phyloP scores from a whole-genome alignment of 2,329 filamentous ascomycete species.

The Ophiosphaerella narmari region DNA sequence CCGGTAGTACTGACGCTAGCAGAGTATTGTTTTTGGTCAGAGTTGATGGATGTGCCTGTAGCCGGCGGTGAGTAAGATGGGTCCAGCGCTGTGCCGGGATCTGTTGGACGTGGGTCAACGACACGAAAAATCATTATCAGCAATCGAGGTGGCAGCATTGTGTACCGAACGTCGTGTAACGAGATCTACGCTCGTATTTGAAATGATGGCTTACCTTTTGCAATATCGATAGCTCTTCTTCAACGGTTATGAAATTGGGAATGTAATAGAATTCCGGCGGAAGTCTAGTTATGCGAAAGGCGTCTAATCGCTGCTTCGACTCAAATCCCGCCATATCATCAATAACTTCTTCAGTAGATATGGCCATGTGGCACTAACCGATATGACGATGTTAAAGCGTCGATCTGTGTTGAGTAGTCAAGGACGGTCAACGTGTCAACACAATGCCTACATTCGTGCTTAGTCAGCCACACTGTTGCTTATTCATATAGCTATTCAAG shows the following conservation, averaged over 20 bases:
- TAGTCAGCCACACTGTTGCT: no score
- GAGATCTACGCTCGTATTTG: no score
- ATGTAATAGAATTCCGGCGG: constrained; percentile 80
- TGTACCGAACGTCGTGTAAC: neutral
- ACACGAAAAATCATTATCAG: neutral
- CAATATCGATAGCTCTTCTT: constrained; percentile 74
- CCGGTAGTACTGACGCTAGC: constrained; percentile 72
- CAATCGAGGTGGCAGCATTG: no score
- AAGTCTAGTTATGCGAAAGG: constrained; percentile 55
- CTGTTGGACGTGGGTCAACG: constrained; percentile 23
- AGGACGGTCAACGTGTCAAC: no score
- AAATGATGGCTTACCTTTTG: constrained; percentile 61
- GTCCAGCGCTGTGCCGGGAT: constrained; percentile 72
- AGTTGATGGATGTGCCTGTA: constrained; percentile 88
- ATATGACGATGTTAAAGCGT: no score
- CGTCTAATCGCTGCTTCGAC: constrained; percentile 6
- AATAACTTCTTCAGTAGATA: no score
- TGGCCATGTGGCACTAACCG: no score
- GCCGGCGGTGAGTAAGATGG: constrained; percentile 80
- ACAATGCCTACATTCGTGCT: no score
- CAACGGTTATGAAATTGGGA: constrained; percentile 75
- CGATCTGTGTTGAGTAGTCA: no score
- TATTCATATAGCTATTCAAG: no score
- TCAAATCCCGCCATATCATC: neutral
- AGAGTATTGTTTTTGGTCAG: constrained; percentile 74